Evolutionary conservation across 2,329 filamentous ascomycete species (phyloP), one percentile per base, ranked within the genome.

Genomic region (Talaromyces marneffei): DNA sequence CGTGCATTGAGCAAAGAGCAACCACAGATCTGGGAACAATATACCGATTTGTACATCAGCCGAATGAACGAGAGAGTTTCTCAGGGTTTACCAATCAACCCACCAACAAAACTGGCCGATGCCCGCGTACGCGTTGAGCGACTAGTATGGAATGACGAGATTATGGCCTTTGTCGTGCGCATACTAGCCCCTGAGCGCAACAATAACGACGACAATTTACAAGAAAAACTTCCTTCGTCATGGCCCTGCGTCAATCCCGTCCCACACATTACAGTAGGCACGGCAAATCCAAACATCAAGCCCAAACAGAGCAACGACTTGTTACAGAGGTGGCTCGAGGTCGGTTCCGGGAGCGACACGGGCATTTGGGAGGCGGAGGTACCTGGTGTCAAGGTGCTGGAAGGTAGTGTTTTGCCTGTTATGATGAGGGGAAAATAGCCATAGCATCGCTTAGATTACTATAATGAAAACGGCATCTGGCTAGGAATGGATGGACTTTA

Each of bases 221-320:
- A 9, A 50, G 48, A 52, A n/a, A 23, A 31, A 44, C 9, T 40
- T 20, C 52, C 37, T 23, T 8, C 29, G 74, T 63, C 78, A 52
- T 90, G 87, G 85, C 80, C 86, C 60, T 93, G 87, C 64, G 83
- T 85, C 46, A 99, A 99, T 71, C 76, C 81, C 14, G 82, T 95
- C 33, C 86, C 92, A 10, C 94, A 99, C 72, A 85, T 99, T 63
- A 99, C 94, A 0, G 82, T 97, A 7, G 94, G 94, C 20, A 99
- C 94, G 0, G 85, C 86, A 9, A 83, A 87, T 66, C 75, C 81
- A 52, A 75, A 80, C 7, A 85, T 97, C 69, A 97, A 97, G 78
- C 93, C 94, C 0, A 92, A 90, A 75, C 93, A 99, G 79, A 96
- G 92, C 77, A 99, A 99, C 71, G 87, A 91, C 62, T 68, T 99